Evolutionary conservation across 352 stramenopile genomes (phyloP).

Genomic region (Phytophthora kernoviae): DNA sequence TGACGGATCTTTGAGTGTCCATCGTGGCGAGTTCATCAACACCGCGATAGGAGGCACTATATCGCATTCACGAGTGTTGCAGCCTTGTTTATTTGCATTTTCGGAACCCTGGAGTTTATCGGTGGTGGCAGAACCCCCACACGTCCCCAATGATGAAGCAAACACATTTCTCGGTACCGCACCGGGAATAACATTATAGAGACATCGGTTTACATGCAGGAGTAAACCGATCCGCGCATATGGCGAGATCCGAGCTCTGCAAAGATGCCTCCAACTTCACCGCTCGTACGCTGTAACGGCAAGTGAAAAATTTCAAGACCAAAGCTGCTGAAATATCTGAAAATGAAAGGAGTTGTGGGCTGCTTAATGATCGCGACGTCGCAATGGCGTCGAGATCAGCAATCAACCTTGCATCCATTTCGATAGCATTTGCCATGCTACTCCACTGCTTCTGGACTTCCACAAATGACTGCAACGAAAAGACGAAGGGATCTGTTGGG

Average conservation of each 20-base stretch:
- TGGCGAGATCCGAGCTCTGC: constrained; percentile 1
- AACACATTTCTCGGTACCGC: constrained; percentile 33
- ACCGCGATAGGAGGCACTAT: constrained; percentile 27
- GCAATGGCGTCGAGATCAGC: constrained; percentile 31
- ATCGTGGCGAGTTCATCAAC: constrained; percentile 32
- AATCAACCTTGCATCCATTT: constrained; percentile 34
- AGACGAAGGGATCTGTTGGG: background rate
- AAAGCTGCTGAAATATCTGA: constrained; percentile 35
- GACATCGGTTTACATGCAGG: constrained; percentile 49
- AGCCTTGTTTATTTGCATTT: background rate
- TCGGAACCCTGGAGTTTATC: constrained; percentile 1
- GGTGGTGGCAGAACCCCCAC: background rate
- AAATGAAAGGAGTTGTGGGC: constrained; percentile 31
- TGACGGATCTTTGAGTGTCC: constrained; percentile 25
- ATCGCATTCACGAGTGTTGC: constrained; percentile 9
- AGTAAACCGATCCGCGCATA: constrained; percentile 42
- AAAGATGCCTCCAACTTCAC: constrained; percentile 1
- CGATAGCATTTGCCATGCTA: background rate
- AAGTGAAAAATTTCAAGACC: constrained; percentile 21
- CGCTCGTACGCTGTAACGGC: background rate
- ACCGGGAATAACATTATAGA: constrained; percentile 45
- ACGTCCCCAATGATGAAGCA: constrained; percentile 15
- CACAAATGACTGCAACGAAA: constrained; percentile 25
- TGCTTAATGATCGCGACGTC: constrained; percentile 17
- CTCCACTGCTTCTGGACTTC: constrained; percentile 22